A percentile compares a stretch with the other conserved stretches of the same genome.
phyloP scores from a whole-genome alignment of 495 filamentous ascomycete species.

The Daldinia bambusicola region DNA sequence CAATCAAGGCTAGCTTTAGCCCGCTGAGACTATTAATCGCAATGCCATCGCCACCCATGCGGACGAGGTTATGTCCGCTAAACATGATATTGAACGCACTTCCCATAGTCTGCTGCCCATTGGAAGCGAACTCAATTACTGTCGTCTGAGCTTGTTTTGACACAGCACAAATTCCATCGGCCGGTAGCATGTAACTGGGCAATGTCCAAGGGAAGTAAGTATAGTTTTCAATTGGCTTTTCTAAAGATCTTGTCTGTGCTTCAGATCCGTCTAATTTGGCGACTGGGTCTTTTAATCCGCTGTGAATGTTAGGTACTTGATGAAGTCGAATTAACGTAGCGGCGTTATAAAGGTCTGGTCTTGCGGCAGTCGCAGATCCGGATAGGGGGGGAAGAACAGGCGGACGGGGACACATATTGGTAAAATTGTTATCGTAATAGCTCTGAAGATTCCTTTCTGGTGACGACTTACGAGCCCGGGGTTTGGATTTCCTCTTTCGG shows the following conservation, averaged over 20 bases:
- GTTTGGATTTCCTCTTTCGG: constrained; percentile 49
- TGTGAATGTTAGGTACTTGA: constrained; percentile 68
- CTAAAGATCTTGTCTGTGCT: constrained; percentile 40
- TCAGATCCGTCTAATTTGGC: constrained; percentile 19
- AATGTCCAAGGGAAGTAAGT: constrained; percentile 95
- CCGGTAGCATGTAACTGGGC: constrained; percentile 75
- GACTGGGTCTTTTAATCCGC: constrained; percentile 56
- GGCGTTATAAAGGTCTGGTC: constrained; percentile 90
- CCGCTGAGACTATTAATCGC: constrained; percentile 81
- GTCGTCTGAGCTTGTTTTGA: constrained; percentile 65
- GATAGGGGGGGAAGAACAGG: constrained; percentile 69
- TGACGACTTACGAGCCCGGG: constrained; percentile 26
- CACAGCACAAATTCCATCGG: constrained; percentile 74
- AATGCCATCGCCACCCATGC: constrained; percentile 72
- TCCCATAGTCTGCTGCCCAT: constrained; percentile 64
- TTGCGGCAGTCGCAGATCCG: constrained; percentile 81
- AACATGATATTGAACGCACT: constrained; percentile 66
- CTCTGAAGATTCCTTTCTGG: constrained; percentile 31
- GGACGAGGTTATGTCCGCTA: constrained; percentile 58
- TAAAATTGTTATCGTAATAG: constrained; percentile 53
- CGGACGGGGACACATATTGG: constrained; percentile 70
- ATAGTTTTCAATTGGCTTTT: constrained; percentile 71
- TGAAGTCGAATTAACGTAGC: constrained; percentile 86
- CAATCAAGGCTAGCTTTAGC: constrained; percentile 80
- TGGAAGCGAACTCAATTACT: constrained; percentile 83